Percentiles rank a stretch among this genome's conserved stretches.
These are phyloP conservation scores for Coemansia sp. DNA, from an alignment of 192 early-diverging fungal genomes.

Conservation along the genomic window DNA sequence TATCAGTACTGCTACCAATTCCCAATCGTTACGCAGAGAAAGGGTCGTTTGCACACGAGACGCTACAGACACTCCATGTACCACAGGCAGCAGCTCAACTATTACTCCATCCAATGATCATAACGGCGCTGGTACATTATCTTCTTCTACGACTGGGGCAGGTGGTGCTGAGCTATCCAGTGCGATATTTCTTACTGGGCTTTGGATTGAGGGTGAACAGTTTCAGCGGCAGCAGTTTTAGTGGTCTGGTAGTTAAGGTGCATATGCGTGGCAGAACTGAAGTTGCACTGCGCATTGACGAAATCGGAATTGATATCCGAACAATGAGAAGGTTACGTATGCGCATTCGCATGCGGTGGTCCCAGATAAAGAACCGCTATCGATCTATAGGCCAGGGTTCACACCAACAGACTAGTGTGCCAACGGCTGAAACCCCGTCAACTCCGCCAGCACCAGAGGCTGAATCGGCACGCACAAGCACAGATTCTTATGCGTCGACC, in stretches of 20 bases:
- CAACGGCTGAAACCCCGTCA: neutral
- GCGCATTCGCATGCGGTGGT: slow-evolving; percentile 19
- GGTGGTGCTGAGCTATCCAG: slow-evolving; percentile 30
- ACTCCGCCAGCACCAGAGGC: neutral
- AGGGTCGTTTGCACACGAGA: slow-evolving; percentile 28
- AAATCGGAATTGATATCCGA: slow-evolving; percentile 46
- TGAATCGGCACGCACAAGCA: slow-evolving; percentile 17
- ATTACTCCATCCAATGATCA: slow-evolving; percentile 26
- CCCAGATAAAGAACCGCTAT: neutral
- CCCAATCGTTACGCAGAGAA: slow-evolving; percentile 18
- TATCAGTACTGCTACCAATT: slow-evolving; percentile 39
- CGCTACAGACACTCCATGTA: slow-evolving; percentile 21
- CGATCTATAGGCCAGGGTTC: neutral
- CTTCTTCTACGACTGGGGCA: slow-evolving; percentile 20
- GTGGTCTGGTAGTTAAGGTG: slow-evolving; percentile 28
- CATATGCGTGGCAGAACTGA: slow-evolving; percentile 20
- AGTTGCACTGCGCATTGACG: slow-evolving; percentile 31
- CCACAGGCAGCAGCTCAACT: slow-evolving; percentile 10
- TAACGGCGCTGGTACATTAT: slow-evolving; percentile 31
- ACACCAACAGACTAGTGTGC: slow-evolving; percentile 1
- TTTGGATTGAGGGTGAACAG: slow-evolving; percentile 43
- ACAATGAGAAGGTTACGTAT: slow-evolving; percentile 49
- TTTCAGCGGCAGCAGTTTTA: slow-evolving; percentile 42
- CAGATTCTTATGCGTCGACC: slow-evolving; percentile 6
- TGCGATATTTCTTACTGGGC: slow-evolving; percentile 35